Conservation (phyloP, 75 land plant genomes). For the Pinus albicaulis region DNA sequence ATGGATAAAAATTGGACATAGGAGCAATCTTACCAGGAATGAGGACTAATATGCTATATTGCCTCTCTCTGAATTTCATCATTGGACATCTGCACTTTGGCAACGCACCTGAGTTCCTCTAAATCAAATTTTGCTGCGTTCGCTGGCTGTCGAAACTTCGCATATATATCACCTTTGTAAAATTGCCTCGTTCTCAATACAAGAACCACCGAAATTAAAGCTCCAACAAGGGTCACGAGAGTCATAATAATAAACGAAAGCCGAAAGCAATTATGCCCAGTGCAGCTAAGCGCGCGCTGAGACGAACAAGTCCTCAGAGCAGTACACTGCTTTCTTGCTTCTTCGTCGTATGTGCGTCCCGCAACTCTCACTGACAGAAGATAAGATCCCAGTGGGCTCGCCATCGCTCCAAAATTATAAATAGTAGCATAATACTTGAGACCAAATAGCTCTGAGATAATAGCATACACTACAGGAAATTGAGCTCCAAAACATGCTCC, state of each 20-base stretch:
- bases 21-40: too few species aligned
- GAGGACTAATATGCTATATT: too few species aligned
- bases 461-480: conserved; percentile 43
- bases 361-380: conserved; percentile 52
- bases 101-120: too few species aligned
- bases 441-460: conserved; percentile 66
- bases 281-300: conserved; percentile 23
- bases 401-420: conserved; percentile 41
- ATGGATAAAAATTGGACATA: too few species aligned
- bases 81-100: too few species aligned
- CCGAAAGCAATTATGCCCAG: conserved; percentile 43
- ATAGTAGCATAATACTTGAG: conserved; percentile 67
- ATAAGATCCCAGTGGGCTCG: conserved; percentile 66
- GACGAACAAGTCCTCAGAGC: background rate
- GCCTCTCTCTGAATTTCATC: too few species aligned
- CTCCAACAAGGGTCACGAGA: conserved; percentile 33
- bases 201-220: conserved; percentile 30
- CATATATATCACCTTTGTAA: conserved; percentile 48
- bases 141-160: conserved; percentile 18
- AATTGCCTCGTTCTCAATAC: conserved; percentile 42
- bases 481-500: conserved; percentile 60
- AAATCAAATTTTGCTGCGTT: too few species aligned
- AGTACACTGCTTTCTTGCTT: conserved; percentile 44
- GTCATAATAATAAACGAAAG: conserved; percentile 50
- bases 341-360: conserved; percentile 54